Base-by-base conservation (phyloP, 352 stramenopile genomes). In the Phytophthora pisi region DNA sequence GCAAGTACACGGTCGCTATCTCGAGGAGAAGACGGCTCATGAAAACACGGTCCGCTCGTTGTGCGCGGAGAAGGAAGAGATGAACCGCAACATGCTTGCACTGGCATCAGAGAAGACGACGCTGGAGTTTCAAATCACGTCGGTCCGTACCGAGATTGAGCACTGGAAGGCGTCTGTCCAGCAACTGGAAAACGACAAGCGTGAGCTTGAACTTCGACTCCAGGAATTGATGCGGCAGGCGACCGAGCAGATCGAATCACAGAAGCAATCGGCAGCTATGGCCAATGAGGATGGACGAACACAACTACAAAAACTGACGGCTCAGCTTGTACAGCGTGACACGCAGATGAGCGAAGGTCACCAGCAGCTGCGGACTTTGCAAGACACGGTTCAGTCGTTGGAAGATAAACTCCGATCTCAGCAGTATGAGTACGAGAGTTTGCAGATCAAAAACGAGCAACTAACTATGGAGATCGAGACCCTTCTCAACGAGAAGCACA, bases 31-130 rank as follows among this genome's bases (percentile, higher is more conserved):
- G 28, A 79, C 60, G 18, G 65, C 74, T 24, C 78, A 91, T 49
- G 77, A 82, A 10, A 75, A 79, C 43, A 77, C 75, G 9, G 75
- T 89, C 8, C 80, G 77, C 7, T 78, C 67, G 24, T 59, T 93
- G 23, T 68, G 75, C 55, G 70, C 75, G 16, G 85, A 93, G 45
- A 93, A 90, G 52, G 83, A 92, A 61, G 81, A 86, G 9, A 46
- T 83, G 53, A 87, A 77, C 24, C 78, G 78, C 23, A 85, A 77
- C 7, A 64, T 91, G 20, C 64, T 71, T 40, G 61, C 68, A 0
- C 54, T 90, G 6, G 68, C 70, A n/a, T 75, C 72, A 2, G 81
- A 92, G 51, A 90, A 89, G 42, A 52, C 77, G 3, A 59, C 68
- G 11, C 51, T 91, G 15, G 83, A 92, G 57, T 68, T 66, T 30